Evolutionary conservation across 495 filamentous ascomycete species (phyloP), one percentile per base, ranked within the genome.

Genomic region (Entonaema liquescens): DNA sequence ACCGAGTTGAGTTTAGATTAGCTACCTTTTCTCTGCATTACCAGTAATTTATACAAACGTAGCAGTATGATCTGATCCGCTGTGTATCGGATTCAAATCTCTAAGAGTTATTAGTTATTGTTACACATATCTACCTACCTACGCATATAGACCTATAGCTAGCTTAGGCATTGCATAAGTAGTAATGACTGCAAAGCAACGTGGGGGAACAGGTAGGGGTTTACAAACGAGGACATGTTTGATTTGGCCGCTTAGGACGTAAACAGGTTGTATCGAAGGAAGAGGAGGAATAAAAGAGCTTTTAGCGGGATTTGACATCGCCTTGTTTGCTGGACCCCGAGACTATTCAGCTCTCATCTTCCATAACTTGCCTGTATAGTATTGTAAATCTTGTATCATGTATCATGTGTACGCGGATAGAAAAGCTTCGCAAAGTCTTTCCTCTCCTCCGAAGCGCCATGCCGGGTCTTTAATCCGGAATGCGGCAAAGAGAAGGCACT

Each of bases 381-480:
- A 35, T 33, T 31, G 29, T 3, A 31, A 31, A 31, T n/a, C n/a
- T n/a, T n/a, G n/a, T n/a, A 7, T 31, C 29, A 31, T 31, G 29
- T 31, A 12, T 28, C 13, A 11, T 21, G 26, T 9, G 35, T 47
- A 55, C 33, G 52, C 36, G 33, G 15, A 55, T 19, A 11, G 23
- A 55, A 13, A 58, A 40, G 5, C 15, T 59, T 59, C 56, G 56
- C 56, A 59, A 44, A 59, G 56, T 17, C 17, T 42, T 59, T 59
- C 56, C 56, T 5, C 11, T 15, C 2, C 55, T 29, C 5, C 13
- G 5, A 42, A 1, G 13, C 23, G 19, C 23, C 15, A 25, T 44
- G 56, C 17, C 56, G 17, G 56, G 11, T 5, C 21, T 40, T 42
- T 11, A 21, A 44, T 59, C 12, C 23, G 23, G 17, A 44, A 5